Base-by-base conservation (phyloP, 169 alveolate species). In the Plasmodium relictum region DNA sequence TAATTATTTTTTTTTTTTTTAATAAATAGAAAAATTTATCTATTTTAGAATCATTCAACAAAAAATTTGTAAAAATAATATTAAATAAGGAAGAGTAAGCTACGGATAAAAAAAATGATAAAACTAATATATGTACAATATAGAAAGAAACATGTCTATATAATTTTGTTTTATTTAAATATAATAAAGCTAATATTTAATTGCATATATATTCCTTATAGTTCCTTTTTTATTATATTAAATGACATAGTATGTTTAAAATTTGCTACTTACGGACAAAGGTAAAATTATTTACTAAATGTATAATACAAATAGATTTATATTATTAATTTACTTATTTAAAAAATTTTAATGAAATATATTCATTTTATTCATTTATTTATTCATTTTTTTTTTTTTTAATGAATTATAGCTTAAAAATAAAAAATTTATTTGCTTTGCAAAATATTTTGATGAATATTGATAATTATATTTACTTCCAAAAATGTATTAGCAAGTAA, bases 41-140 rank as follows among this genome's bases (percentile, higher is more conserved):
- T 56, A 65, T 72, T 44, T 26, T 83, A 42, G 61, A 83, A 24
- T 83, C 73, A 58, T 61, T 72, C 54, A 48, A 26, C 31, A 48
- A 73, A 73, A 71, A 87, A 58, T 69, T 59, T 73, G 73, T 73
- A 41, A 59, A 62, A 65, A 88, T 61, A 73, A 39, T 59, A 44
- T 58, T 44, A 31, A 92, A 74, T 61, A 80, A 59, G 54, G 88
- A 74, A 74, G 63, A 56, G 88, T 74, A 74, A 50, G 5, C 39
- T 31, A 31, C 3, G 3, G 3, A 31, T 31, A 31, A 31, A 31
- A 31, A 31, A 31, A 31, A 31, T 31, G 3, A 31, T 31, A 31
- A 31, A 31, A 31, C 3, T 31, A 2, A 7, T 74, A 22, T 44
- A 31, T 41, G 26, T 14, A 59, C 3, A n/a, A 20, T 59, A 22